Base-by-base conservation (phyloP, 768 basidiomycete species). In the Rhizopogon sp. region DNA sequence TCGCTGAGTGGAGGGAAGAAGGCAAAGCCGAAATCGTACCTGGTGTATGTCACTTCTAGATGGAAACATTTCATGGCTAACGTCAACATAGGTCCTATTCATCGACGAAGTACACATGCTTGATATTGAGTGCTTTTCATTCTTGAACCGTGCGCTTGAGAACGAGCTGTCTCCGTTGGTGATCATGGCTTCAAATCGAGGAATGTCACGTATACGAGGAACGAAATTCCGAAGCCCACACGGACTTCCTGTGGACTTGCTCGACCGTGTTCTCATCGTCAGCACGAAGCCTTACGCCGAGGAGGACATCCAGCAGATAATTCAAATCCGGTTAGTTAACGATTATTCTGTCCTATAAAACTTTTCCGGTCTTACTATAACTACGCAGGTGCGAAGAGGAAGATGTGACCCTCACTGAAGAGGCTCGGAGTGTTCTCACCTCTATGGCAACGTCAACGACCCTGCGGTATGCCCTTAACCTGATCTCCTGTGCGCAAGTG, bases 21-120 rank as follows among this genome's bases (percentile, higher is more conserved):
- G 95, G 96, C 57, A 99, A 98, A 71, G 96, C 96, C 1, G 93
- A 94, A 68, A 93, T 98, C 55, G 89, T 98, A 3, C 96, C 96
- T 39, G 96, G 96, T 3, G 96, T 96, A 66, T 49, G 84, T 81
- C 41, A 56, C 33, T 20, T 28, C 17, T 46, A 10, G 11, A 39
- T 33, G 33, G 52, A n/a, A 54, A 16, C 0, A 2, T 3, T 25
- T 25, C 8, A 16, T 6, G 31, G 54, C 47, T 14, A 17, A 35
- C 17, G 25, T 3, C 22, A 16, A 17, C 40, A 11, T 62, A 95
- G 92, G 92, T 97, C n/a, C 77, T 97, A 11, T 98, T 98, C 77
- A 97, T 98, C 62, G 96, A 98, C 72, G 96, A 98, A 74, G 96
- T 98, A 11, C 96, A 98, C 78, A 99, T 99, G 96, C 85, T 99